These are phyloP conservation scores for Lolium rigidum DNA, from an alignment of 176 grass and related monocot species.

Conservation along the genomic window DNA sequence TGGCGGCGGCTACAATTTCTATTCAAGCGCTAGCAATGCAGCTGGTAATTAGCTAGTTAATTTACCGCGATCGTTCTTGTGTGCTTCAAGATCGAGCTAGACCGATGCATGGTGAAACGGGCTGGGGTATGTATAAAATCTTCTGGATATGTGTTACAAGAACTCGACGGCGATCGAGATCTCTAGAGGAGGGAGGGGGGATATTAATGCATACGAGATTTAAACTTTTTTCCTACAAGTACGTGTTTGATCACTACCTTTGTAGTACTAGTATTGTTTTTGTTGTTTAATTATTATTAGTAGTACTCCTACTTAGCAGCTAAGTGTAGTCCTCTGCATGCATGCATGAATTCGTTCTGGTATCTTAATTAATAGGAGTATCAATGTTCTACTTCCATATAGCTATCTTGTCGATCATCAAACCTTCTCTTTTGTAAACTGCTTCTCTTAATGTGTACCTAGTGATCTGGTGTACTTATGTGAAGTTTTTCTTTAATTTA, in stretches of 20 bases:
- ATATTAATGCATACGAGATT: slow-evolving; percentile 25
- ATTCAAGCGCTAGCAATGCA: slow-evolving; percentile 22
- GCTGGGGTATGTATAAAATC: slow-evolving; percentile 15
- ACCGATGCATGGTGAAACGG: slow-evolving; percentile 26
- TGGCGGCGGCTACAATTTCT: slow-evolving; percentile 11
- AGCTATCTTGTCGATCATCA: background rate
- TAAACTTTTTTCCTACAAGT: background rate
- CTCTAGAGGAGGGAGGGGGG: background rate
- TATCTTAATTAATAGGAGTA: background rate
- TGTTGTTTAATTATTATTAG: background rate
- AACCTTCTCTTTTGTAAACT: background rate
- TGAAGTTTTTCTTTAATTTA: too few species aligned
- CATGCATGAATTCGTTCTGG: background rate
- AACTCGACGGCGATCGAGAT: slow-evolving; percentile 9
- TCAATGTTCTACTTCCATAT: too few species aligned
- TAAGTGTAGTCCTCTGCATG: background rate
- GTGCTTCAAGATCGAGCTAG: slow-evolving; percentile 18
- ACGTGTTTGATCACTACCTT: slow-evolving; percentile 8
- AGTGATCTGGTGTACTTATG: background rate
- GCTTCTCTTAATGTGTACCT: background rate
- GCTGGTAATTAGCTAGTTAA: slow-evolving; percentile 34
- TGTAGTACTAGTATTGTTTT: background rate
- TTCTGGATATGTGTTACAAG: slow-evolving; percentile 20
- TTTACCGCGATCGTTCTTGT: slow-evolving; percentile 25
- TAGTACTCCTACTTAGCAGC: background rate